Evolutionary conservation across 2,329 filamentous ascomycete genomes (phyloP), one percentile per base, ranked within the genome.

Genomic region (Seiridium unicorne): DNA sequence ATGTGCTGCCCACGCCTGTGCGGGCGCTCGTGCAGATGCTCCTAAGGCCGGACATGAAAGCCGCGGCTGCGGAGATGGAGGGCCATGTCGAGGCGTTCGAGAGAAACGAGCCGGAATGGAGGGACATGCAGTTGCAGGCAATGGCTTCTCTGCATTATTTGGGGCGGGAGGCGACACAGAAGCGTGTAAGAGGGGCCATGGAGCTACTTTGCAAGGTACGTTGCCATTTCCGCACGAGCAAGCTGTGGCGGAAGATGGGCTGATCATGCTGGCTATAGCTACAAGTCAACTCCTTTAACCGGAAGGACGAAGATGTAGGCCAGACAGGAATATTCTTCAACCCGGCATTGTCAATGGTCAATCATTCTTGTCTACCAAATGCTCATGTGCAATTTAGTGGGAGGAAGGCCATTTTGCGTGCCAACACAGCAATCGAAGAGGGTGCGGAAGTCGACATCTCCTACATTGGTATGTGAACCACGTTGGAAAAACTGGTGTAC

Each of bases 341-440:
- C 63, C 77, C 82, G 1, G 77, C 71, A 3, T 73, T 87, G 47
- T 82, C 84, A 60, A 85, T 87, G 80, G 78, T 79, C 31, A 89
- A 89, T 63, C 86, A 89, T 68, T 85, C 84, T 0, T 89, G 86
- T 63, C 69, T 81, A 2, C 86, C 86, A 3, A 88, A 87, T 63
- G 84, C 85, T 1, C 75, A 80, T 53, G 81, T 89, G 13, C 78
- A 81, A 48, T 87, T 88, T 57, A 65, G 79, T 44, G 81, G 81
- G 3, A 77, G 84, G 5, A 76, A 72, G 3, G 81, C 84, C 3
- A 71, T 81, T 3, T 70, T 89, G 11, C 76, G 80, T 44, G 82
- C 85, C 2, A 76, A 82, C 58, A 69, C 66, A 31, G 69, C 74
- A 3, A 85, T 89, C 47, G 66, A 75, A 11, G 68, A 74, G 38